Evolutionary conservation across 768 basidiomycete species (phyloP), one percentile per base, ranked within the genome.

Genomic region (Auricularia cornea): DNA sequence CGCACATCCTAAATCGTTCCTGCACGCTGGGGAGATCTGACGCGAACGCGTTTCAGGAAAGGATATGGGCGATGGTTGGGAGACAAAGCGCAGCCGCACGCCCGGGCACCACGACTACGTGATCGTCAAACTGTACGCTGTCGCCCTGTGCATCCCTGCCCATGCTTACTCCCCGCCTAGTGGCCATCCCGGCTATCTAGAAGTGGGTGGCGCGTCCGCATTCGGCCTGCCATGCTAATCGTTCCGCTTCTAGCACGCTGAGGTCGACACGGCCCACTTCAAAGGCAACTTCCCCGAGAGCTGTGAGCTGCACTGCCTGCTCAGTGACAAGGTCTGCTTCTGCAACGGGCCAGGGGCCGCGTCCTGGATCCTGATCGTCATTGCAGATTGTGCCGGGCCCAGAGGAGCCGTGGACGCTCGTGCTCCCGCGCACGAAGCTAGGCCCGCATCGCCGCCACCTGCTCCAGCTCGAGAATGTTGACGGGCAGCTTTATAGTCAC

Each of bases 61-160:
- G 71, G 89, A 96, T 69, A 99, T 99, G 94, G 87, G 94, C 3
- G 95, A 97, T 71, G 97, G 97, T 3, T 99, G 97, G 97, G 97
- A 99, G 76, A 98, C 96, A 3, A 93, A 90, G 72, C 81, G 97
- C 65, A 95, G 90, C 70, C 81, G 92, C 61, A 79, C 77, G 51
- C 81, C 82, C 61, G 92, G 82, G 41, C 94, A 94, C 74, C 90
- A 85, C 57, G 95, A 98, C 69, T 98, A 93, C 91, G 91, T 84
- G 3, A 82, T 98, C 64, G 86, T 96, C 62, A 90, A 88, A 76
- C 77, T 99, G 92, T 94, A 70, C 72, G 90, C 78, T 12, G 28
- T 31, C 41, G 18, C 41, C 20, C 35, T 26, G 48, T 57, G 16
- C 16, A 61, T 32, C 48, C 18, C 51, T 57, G 4, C 23, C 32